These are phyloP conservation scores for Phlyctochytrium planicorne DNA, from an alignment of 192 early-diverging fungal genomes.

Conservation along the genomic window DNA sequence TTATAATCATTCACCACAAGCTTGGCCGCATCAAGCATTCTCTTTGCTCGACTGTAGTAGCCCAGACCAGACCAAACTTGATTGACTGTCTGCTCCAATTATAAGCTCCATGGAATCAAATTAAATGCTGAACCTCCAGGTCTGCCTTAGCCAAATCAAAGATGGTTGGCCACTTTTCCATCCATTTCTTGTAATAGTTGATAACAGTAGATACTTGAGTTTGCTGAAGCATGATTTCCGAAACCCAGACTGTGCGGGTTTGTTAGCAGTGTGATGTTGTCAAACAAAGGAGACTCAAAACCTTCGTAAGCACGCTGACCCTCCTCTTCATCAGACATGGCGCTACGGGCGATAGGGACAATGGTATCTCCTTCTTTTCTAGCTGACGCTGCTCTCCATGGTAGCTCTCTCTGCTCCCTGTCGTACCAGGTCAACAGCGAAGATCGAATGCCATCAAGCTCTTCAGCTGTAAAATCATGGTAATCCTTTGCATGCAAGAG, in stretches of 20 bases:
- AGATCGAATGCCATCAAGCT: neutral
- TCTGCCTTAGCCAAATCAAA: constrained; percentile 60
- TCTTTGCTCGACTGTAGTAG: constrained; percentile 70
- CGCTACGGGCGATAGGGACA: neutral
- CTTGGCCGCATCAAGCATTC: constrained; percentile 67
- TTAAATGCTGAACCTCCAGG: constrained; percentile 38
- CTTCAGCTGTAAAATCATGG: constrained; percentile 8
- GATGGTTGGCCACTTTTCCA: constrained; percentile 71
- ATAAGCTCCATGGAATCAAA: neutral
- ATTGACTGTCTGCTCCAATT: constrained; percentile 42
- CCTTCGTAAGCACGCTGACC: constrained; percentile 60
- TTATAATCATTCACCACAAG: constrained; percentile 53
- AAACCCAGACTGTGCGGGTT: constrained; percentile 62
- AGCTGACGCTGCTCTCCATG: constrained; percentile 58
- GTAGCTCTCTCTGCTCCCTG: constrained; percentile 55
- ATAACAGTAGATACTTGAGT: constrained; percentile 74
- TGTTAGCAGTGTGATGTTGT: too few species aligned
- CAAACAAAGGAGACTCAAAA: neutral
- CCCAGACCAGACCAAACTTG: constrained; percentile 74
- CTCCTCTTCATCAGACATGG: constrained; percentile 23
- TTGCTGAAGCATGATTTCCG: constrained; percentile 83
- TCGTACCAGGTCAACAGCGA: constrained; percentile 65
- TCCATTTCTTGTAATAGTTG: constrained; percentile 69
- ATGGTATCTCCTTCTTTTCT: neutral
- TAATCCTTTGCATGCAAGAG: constrained; percentile 1